phyloP scores from a whole-genome alignment of 768 basidiomycete genomes.

The Termitomyces sp. region DNA sequence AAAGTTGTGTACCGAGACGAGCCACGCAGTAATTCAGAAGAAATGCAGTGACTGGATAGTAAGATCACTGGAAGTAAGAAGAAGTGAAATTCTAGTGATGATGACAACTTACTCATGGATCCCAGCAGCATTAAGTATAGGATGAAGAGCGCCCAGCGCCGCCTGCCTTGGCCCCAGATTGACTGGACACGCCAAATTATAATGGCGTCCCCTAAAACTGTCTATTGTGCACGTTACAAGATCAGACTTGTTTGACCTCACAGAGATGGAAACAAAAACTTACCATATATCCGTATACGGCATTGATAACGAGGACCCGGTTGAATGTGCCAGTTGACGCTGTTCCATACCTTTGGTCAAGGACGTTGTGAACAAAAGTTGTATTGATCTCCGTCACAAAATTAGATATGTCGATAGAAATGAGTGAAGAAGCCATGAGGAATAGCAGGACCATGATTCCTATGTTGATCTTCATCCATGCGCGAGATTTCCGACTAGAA shows the following conservation, averaged over 20 bases:
- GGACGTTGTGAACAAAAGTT: slow-evolving; percentile 1
- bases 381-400: slow-evolving; percentile 1
- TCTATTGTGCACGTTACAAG: not conserved
- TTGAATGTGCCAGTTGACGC: not conserved
- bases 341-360: not conserved
- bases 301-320: slow-evolving; percentile 4
- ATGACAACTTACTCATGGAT: not conserved
- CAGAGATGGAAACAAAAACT: not conserved
- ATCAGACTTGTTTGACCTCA: not conserved
- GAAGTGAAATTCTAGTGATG: too few species aligned
- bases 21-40: slow-evolving; percentile 7
- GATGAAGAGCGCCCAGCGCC: slow-evolving; percentile 3
- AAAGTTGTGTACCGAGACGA: slow-evolving; percentile 2
- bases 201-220: slow-evolving; percentile 7
- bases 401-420: slow-evolving; percentile 4
- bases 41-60: not conserved
- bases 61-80: not conserved
- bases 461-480: slow-evolving; percentile 3
- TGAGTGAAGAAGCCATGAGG: slow-evolving; percentile 1
- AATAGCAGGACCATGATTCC: slow-evolving; percentile 3
- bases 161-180: slow-evolving; percentile 1
- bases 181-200: slow-evolving; percentile 4
- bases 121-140: not conserved
- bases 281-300: slow-evolving; percentile 5
- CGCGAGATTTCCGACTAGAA: not conserved